Base-by-base conservation (phyloP, 768 basidiomycete genomes). In the Mycena indigotica region DNA sequence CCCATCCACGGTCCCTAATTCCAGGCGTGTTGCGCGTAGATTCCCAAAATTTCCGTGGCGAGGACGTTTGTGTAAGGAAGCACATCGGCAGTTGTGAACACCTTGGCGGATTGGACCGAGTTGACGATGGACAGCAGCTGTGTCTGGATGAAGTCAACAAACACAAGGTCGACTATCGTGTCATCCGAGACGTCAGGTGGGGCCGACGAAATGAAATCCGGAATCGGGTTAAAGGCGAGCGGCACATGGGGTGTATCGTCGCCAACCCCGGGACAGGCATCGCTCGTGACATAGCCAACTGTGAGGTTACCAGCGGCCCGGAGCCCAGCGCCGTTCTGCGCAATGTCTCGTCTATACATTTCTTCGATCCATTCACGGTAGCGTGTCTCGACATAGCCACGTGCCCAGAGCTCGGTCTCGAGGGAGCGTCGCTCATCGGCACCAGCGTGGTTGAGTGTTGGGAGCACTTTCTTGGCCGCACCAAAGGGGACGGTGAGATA, bases 251-350 rank as follows among this genome's bases (percentile, higher is more conserved):
- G 70, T 3, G 79, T 84, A 64, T 93, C 92, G 67, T 93, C 91
- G 2, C 91, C 92, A 8, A 83, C 71, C 2, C 86, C 88, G 1
- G 89, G 86, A 67, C 91, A 92, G 1, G 82, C 84, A 68, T 90
- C 89, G 1, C 70, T 64, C 4, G 91, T 92, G 23, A 92, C 89
- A 65, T 92, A 92, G 59, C 91, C 90, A 19, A 85, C 70, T 1
- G 88, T 89, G 65, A 84, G 69, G 57, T 85, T 81, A 19, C 67
- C 59, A n/a, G 79, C 73, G 1, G 75, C 80, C 17, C 78, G 71
- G 39, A 70, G 72, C 53, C 74, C 77, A 15, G 73, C 55, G 2
- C 74, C 76, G 28, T 70, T 61, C 29, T 71, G 70, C 45, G 46
- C 45, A 28, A 28, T 40, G 28, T 59, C 55, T 4, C 62, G 62